phyloP scores from a whole-genome alignment of 2,329 filamentous ascomycete species.

The Neopestalotiopsis sp. region DNA sequence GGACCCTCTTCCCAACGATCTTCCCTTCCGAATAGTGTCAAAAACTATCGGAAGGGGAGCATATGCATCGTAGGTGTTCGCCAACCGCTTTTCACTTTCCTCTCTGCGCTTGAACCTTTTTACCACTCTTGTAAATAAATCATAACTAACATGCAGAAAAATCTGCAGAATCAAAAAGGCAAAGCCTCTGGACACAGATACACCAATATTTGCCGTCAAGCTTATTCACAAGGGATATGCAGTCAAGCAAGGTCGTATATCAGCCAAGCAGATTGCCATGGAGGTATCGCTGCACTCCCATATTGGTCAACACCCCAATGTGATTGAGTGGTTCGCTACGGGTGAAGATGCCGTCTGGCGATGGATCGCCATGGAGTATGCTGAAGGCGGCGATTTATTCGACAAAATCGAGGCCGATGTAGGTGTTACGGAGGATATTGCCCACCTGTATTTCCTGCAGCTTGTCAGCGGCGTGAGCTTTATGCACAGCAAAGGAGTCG shows the following conservation, averaged over 20 bases:
- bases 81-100: conserved; percentile 25
- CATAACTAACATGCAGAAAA: conserved; percentile 20
- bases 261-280: conserved; percentile 86
- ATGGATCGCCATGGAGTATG: conserved; percentile 98
- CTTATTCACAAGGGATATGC: conserved; percentile 98
- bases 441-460: conserved; percentile 95
- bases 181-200: conserved; percentile 69
- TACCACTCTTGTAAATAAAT: neutral
- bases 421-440: conserved; percentile 91
- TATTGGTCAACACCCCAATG: conserved; percentile 87
- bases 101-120: conserved; percentile 16
- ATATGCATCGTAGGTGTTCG: conserved; percentile 81
- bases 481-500: conserved; percentile 95
- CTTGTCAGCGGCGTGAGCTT: conserved; percentile 88
- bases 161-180: conserved; percentile 85
- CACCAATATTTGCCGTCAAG: conserved; percentile 93
- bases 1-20: conserved; percentile 80
- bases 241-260: conserved; percentile 84
- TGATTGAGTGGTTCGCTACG: conserved; percentile 89
- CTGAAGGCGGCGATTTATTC: conserved; percentile 93
- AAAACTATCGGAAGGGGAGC: conserved; percentile 96
- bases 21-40: conserved; percentile 94
- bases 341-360: conserved; percentile 87
- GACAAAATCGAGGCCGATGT: conserved; percentile 99
- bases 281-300: conserved; percentile 90